Base-by-base conservation (phyloP, 176 grass and related monocot genomes). In the Triticum aestivum region DNA sequence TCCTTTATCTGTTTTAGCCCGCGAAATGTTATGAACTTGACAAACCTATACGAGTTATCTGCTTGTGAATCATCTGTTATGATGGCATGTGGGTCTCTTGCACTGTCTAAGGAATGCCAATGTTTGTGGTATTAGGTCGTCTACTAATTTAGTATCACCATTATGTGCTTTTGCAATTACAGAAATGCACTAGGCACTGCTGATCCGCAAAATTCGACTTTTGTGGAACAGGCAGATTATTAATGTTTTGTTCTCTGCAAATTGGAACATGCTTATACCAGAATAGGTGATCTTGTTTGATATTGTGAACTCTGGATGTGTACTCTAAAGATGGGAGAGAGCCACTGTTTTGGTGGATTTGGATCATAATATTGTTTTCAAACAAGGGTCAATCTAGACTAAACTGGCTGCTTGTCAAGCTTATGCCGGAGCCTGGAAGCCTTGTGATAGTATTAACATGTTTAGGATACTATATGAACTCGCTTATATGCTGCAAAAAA, bases 201-300 rank as follows among this genome's bases (percentile, higher is more conserved):
- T 15, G 51, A 34, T 56, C 26, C 24, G 35, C 41, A 39, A 52
- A 23, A 44, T 47, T 35, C 69, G 4, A 11, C 8, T 63, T 82
- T 54, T 78, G 11, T 73, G 38, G 11, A 73, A 45, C 70, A 73
- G 14, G 41, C 32, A 89, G 21, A 89, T 17, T 39, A 65, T 41
- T 65, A 21, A 9, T 79, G 42, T 26, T 64, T 54, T 23, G 33
- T 59, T 64, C 3, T 51, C 72, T 39, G 1, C 42, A 39, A 77
- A 69, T 30, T 2, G 4, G 26, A 15, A 78, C 61, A 8, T 58
- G 20, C 6, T 8, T 30, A 77, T 65, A 18, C 29, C 5, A 26
- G 29, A 89, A 64, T 59, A 17, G 17, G 39, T 11, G 11, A 65
- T 75, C 45, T 59, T 18, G 4, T 67, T 82, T 76, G 6, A n/a